Base-by-base conservation (phyloP, 1,139 yeast species). In the Candida smagusa region DNA sequence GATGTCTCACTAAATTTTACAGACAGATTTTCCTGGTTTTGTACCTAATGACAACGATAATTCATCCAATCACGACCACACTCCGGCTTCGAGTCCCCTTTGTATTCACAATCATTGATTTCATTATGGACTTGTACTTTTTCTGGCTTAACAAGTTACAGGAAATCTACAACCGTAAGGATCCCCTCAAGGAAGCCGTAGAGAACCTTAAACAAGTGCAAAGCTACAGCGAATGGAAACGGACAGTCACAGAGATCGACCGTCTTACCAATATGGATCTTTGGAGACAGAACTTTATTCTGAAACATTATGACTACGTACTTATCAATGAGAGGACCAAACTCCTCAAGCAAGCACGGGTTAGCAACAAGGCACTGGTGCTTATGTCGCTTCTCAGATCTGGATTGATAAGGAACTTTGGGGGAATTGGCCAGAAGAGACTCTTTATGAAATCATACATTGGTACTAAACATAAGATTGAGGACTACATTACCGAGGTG, bases 401-500 rank as follows among this genome's bases (percentile, higher is more conserved):
- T 0, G 96, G 96, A 0, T 74, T 88, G 51, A 64, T 92, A 34
- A 66, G 98, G 24, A 92, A 92, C 55, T 84, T 92, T 62, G 98
- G 96, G 7, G 95, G 96, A 1, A 86, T 92, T 4, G 78, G 95
- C 2, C 88, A 84, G 49, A 82, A 83, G 49, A 74, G 83, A 38
- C 65, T 92, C 30, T 92, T 85, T 62, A 83, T 84, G 40, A 79
- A 89, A 46, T 81, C 96, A 0, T 84, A 87, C 50, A 71, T 85
- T 46, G 97, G 98, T 1, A 90, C 97, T 1, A 92, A 92, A 61
- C 65, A 78, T 37, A 71, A 88, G 45, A 90, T 92, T 44, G 97
- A 92, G 57, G 95, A 87, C 44, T 90, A 90, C 53, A 76, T 89
- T 28, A 70, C 76, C 33, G 95, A 87, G 54, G 90, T 88, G 1